Evolutionary conservation across 305 asterid genomes (phyloP).

Genomic region (Stenogyne calaminthoides): DNA sequence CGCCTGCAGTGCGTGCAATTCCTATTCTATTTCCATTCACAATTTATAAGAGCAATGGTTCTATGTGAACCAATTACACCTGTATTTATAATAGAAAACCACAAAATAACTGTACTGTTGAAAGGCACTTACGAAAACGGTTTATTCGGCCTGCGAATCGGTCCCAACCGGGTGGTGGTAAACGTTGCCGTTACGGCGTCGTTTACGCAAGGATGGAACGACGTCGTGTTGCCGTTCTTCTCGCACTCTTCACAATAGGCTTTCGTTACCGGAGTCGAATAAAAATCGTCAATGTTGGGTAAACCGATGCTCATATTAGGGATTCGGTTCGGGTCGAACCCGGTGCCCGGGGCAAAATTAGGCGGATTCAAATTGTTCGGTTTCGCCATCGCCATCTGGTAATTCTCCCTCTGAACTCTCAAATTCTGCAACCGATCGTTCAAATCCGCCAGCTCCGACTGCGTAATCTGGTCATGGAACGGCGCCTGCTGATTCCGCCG

Average conservation of each 20-base stretch:
- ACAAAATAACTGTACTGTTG: neutral
- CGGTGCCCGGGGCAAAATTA: slow-evolving; percentile 10
- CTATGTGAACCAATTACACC: slow-evolving; percentile 22
- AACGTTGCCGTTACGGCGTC: slow-evolving; percentile 48
- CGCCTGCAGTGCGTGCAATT: slow-evolving; percentile 9
- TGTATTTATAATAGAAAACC: neutral
- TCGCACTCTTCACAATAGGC: slow-evolving; percentile 53
- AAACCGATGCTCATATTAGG: slow-evolving; percentile 13
- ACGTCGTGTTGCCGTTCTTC: slow-evolving; percentile 28
- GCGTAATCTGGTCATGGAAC: slow-evolving; percentile 43
- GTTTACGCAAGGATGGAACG: slow-evolving; percentile 70
- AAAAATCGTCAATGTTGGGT: slow-evolving; percentile 34
- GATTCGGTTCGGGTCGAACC: slow-evolving; percentile 7
- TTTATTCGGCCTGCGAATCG: slow-evolving; percentile 48
- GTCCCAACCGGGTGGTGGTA: slow-evolving; percentile 43
- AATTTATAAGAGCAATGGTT: slow-evolving; percentile 19
- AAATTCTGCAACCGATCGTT: slow-evolving; percentile 46
- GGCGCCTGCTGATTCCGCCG: slow-evolving; percentile 50
- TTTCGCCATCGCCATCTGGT: slow-evolving; percentile 37
- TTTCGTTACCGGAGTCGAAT: slow-evolving; percentile 7
- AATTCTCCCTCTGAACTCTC: slow-evolving; percentile 47
- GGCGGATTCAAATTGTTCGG: slow-evolving; percentile 17
- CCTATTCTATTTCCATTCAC: slow-evolving; percentile 24
- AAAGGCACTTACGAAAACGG: slow-evolving; percentile 2
- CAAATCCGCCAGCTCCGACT: slow-evolving; percentile 33